phyloP scores from a whole-genome alignment of 2,329 filamentous ascomycete genomes.

The Claviceps sp. region DNA sequence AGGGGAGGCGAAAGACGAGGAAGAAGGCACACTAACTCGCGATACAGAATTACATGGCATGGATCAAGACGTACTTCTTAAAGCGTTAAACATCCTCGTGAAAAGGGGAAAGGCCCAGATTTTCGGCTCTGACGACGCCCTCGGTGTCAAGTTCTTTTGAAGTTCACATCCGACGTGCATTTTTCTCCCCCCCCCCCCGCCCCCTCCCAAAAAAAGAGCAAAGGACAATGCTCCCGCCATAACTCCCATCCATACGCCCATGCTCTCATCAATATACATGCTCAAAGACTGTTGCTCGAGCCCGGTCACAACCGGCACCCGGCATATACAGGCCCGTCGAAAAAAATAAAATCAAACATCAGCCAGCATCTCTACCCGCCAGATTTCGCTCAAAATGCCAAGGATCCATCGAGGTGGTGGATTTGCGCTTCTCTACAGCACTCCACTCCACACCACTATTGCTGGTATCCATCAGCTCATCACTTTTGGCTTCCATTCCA shows the following conservation, averaged over 20 bases:
- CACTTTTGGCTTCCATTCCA: conserved; percentile 21
- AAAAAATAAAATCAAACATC: neutral
- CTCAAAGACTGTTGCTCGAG: neutral
- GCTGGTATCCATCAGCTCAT: neutral
- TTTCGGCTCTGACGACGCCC: conserved; percentile 77
- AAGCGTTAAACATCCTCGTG: conserved; percentile 66
- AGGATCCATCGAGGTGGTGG: conserved; percentile 7
- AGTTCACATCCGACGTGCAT: conserved; percentile 13
- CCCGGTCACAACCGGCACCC: neutral
- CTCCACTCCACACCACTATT: neutral
- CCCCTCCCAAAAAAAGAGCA: neutral
- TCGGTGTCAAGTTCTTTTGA: conserved; percentile 96
- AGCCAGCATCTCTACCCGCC: neutral
- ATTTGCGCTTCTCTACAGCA: conserved; percentile 1
- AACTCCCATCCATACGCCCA: neutral
- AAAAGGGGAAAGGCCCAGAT: conserved; percentile 88
- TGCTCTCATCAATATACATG: neutral
- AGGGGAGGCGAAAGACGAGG: too few species aligned
- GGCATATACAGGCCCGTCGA: neutral
- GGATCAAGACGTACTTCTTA: conserved; percentile 68
- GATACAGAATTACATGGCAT: conserved; percentile 70
- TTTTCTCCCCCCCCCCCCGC: too few species aligned
- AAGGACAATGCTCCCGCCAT: neutral
- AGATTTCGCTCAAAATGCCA: neutral
- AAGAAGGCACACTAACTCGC: neutral